Conservation (phyloP, 192 early-diverging fungal genomes). For the Cladochytrium replicatum region DNA sequence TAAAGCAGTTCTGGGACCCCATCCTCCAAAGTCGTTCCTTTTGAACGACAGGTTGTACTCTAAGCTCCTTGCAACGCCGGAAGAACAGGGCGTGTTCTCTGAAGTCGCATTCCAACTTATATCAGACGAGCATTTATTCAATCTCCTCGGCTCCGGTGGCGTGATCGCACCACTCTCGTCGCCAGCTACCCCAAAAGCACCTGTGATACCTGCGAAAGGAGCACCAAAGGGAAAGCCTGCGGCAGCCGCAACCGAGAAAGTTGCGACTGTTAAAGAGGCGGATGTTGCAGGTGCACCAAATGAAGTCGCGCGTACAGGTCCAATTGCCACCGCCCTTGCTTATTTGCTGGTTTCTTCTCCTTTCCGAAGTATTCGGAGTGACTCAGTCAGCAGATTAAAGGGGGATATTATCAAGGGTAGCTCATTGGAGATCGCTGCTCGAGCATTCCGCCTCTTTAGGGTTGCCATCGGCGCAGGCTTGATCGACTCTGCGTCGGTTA, state of each 20-base stretch:
- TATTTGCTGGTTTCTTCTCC: constrained; percentile 42
- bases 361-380: constrained; percentile 16
- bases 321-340: constrained; percentile 45
- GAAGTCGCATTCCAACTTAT: constrained; percentile 35
- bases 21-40: constrained; percentile 64
- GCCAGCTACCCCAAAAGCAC: too few species aligned
- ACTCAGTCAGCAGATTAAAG: too few species aligned
- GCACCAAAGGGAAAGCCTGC: too few species aligned
- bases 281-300: too few species aligned
- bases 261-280: too few species aligned
- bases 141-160: constrained; percentile 5
- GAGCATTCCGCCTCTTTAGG: too few species aligned
- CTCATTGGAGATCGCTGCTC: too few species aligned
- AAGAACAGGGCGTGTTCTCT: constrained; percentile 60
- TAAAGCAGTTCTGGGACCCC: too few species aligned
- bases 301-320: too few species aligned
- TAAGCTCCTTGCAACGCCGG: constrained; percentile 59
- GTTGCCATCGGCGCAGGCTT: constrained; percentile 27
- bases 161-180: too few species aligned
- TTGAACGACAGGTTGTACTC: constrained; percentile 76
- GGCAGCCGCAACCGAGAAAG: constrained; percentile 1
- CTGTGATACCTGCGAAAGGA: too few species aligned
- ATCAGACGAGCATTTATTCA: constrained; percentile 21
- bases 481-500: constrained; percentile 4
- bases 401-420: too few species aligned